phyloP scores from a whole-genome alignment of 2,329 filamentous ascomycete genomes.

The Aureobasidium namibiae region DNA sequence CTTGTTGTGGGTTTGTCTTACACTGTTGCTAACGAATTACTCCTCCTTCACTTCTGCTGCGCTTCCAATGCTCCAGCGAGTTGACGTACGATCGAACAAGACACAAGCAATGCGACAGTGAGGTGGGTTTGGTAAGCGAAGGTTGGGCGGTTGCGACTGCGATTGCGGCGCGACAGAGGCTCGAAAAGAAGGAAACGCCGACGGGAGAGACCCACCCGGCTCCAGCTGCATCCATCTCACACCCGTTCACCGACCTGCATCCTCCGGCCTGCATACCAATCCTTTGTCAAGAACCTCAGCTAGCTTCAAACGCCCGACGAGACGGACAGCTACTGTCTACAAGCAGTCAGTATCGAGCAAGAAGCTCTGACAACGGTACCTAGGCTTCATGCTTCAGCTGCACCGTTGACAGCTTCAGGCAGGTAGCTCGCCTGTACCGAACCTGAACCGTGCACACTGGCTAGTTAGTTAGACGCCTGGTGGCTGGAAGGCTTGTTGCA shows the following conservation, averaged over 20 bases:
- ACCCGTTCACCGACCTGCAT: background rate
- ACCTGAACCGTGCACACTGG: background rate
- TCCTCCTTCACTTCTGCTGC: background rate
- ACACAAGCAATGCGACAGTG: background rate
- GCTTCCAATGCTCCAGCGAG: background rate
- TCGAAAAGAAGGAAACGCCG: constrained; percentile 11
- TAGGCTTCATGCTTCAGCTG: background rate
- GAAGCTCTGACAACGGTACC: background rate
- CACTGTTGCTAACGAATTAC: background rate
- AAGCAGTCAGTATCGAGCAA: background rate
- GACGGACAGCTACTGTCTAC: background rate
- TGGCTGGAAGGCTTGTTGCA: background rate
- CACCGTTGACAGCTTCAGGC: background rate
- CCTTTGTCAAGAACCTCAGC: background rate
- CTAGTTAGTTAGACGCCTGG: background rate
- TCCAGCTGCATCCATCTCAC: background rate
- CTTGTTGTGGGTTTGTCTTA: background rate
- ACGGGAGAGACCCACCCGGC: constrained; percentile 4
- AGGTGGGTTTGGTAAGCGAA: background rate
- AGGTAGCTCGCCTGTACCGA: background rate
- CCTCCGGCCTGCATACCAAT: background rate
- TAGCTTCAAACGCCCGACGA: background rate
- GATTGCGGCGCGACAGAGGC: background rate
- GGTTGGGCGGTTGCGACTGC: constrained; percentile 3
- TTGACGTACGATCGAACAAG: background rate